These are phyloP conservation scores for Sarocladium oryzae DNA, from an alignment of 2,329 filamentous ascomycete genomes.

Conservation along the genomic window DNA sequence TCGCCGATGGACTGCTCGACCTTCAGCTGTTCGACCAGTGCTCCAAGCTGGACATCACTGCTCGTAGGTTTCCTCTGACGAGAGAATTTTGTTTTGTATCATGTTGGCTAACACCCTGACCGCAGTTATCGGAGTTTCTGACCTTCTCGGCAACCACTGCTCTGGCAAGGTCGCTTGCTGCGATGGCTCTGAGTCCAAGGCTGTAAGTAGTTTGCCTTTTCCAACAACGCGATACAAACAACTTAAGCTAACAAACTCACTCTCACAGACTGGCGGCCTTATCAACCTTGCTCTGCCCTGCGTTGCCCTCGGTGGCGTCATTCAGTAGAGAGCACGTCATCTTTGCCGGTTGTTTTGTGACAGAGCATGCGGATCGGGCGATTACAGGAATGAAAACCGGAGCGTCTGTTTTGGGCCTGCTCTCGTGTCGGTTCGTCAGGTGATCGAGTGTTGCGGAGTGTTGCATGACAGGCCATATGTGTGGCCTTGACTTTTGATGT, in stretches of 20 bases:
- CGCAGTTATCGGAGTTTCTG: background rate
- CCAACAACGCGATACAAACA: background rate
- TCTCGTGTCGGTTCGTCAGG: background rate
- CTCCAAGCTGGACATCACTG: constrained; percentile 1
- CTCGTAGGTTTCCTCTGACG: background rate
- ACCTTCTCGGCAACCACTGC: background rate
- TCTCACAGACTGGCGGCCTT: background rate
- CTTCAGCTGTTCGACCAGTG: background rate
- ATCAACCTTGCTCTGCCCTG: constrained; percentile 5
- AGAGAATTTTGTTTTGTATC: background rate
- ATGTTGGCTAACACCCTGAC: background rate
- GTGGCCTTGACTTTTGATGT: background rate
- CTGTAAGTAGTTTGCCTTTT: background rate
- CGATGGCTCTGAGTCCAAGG: background rate
- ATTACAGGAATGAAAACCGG: background rate
- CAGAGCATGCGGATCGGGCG: background rate
- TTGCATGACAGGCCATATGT: background rate
- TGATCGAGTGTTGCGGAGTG: background rate
- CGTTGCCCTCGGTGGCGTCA: background rate
- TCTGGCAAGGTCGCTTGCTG: constrained; percentile 3
- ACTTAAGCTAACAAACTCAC: background rate
- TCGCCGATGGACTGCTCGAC: constrained; percentile 1
- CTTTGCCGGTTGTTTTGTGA: background rate
- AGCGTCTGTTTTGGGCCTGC: background rate
- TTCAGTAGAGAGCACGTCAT: background rate